Evolutionary conservation across 257 asterid genomes (phyloP), one percentile per base, ranked within the genome.

Genomic region (Solanum gandarillasii): DNA sequence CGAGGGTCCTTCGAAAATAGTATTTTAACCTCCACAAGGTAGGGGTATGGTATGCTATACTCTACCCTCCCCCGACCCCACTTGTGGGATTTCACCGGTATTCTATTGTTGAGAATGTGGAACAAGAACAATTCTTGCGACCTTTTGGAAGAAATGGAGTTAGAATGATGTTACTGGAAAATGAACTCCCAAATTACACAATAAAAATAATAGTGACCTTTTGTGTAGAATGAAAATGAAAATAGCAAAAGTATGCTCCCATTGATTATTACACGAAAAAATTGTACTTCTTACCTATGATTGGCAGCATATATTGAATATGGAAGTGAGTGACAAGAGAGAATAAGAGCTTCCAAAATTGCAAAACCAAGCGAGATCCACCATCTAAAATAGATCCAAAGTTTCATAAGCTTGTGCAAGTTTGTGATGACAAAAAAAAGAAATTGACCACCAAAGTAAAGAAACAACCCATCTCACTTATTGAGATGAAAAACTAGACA

Each of bases 311-410:
- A 94, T 65, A 96, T 93, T 58, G 99, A 97, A 91, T 96, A 94
- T 58, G 99, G 96, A 88, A 96, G 99, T 76, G 99, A 97, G 91
- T 97, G 94, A 86, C 90, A 92, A 81, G 99, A 90, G 88, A 97
- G 95, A 82, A 94, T 79, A 87, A 97, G 89, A 88, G 94, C 98
- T 92, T 95, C 99, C 88, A 92, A 67, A 88, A 94, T 89, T 20
- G 99, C 98, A 90, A 97, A 94, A 82, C 95, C 99, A 88, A 96
- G 96, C 16, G 99, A 94, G 91, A 95, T 94, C 99, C 98, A 97
- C 99, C 99, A 96, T 94, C 99, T 97, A 96, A 91, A 87, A 92
- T 73, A 87, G 81, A 89, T 86, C 21, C 86, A 52, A 86, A 87
- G 85, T 88, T 39, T 76, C 88, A 86, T 88, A 87, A 86, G 88